Evolutionary conservation across 2,329 filamentous ascomycete genomes (phyloP), one percentile per base, ranked within the genome.

Genomic region (Cladosporium cucumerinum): DNA sequence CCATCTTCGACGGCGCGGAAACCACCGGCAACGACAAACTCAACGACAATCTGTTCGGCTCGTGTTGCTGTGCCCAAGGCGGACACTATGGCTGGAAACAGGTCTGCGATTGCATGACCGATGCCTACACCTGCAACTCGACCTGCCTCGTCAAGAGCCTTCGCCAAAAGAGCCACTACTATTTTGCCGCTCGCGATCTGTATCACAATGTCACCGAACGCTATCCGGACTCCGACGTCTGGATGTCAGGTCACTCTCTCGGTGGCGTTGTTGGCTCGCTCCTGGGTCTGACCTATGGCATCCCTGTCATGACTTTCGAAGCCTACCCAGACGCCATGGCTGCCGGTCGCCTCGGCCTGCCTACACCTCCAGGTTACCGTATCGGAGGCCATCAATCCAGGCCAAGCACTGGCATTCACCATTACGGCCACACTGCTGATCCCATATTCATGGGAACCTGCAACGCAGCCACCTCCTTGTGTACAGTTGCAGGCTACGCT

Each of bases 21-120:
- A 97, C 93, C 1, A 97, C 93, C 0, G 96, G 92, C 28, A 96
- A 96, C 70, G 94, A 98, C 79, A 97, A 97, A 80, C 83, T 92
- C 72, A 98, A 97, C 76, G 94, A 98, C 78, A 98, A 98, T 75
- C 82, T 98, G n/a, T 96, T 96, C 78, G 97, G 97, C 80, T 95
- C 93, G 75, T 98, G 93, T 78, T 98, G 94, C 78, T 98, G 93
- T 77, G 94, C 87, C 4, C 92, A 96, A 78, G 93, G 95, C 71
- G 92, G 92, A 0, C 91, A 92, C 69, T 93, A 89, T 80, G 87
- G 93, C 18, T 97, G 92, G 89, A 87, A 90, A 65, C 90, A 96
- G 76, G 92, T 96, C 63, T 98, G 93, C 77, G 89, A 96, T 76
- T 98, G 93, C 75, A 91, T 93, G 66, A 91, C 90, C 1, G 86